These are phyloP conservation scores for Achaetomiella virescens DNA, from an alignment of 495 filamentous ascomycete species.

Conservation along the genomic window DNA sequence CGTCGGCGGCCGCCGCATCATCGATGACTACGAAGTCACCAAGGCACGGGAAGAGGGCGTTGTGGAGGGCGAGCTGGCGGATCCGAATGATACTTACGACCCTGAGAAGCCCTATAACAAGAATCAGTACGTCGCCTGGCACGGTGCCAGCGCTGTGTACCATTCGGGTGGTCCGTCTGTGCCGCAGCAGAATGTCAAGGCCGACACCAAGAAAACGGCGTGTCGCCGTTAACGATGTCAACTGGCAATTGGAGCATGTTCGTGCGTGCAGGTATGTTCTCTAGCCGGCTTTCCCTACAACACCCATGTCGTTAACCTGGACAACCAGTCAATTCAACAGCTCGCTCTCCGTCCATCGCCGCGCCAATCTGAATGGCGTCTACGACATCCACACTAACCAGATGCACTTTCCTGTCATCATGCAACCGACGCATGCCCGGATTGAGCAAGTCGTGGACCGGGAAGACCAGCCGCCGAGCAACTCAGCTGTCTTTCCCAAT, in stretches of 20 bases:
- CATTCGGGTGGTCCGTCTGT: conserved; percentile 74
- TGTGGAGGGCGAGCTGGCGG: conserved; percentile 83
- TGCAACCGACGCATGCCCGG: conserved; percentile 81
- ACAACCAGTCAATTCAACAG: conserved; percentile 70
- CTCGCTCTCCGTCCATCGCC: conserved; percentile 55
- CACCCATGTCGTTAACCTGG: conserved; percentile 8
- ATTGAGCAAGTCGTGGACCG: conserved; percentile 58
- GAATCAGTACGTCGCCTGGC: conserved; percentile 97
- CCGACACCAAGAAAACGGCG: conserved; percentile 69
- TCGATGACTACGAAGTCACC: conserved; percentile 84
- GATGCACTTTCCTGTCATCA: conserved; percentile 79
- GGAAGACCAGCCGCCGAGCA: conserved; percentile 7
- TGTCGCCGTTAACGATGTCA: conserved; percentile 86
- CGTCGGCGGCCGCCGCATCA: conserved; percentile 76
- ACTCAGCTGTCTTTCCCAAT: conserved; percentile 50
- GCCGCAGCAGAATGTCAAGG: conserved; percentile 69
- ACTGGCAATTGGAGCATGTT: conserved; percentile 95
- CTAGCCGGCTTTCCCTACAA: background rate
- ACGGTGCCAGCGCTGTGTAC: conserved; percentile 91
- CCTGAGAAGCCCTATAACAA: conserved; percentile 78
- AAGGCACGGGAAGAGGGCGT: conserved; percentile 72
- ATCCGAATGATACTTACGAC: conserved; percentile 71
- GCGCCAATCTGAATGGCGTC: conserved; percentile 62
- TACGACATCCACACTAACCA: conserved; percentile 92
- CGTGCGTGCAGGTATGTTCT: conserved; percentile 71